Percentiles rank a stretch among this genome's conserved stretches.
phyloP scores from a whole-genome alignment of 2,329 filamentous ascomycete species.

The Myrmaecium sp. region DNA sequence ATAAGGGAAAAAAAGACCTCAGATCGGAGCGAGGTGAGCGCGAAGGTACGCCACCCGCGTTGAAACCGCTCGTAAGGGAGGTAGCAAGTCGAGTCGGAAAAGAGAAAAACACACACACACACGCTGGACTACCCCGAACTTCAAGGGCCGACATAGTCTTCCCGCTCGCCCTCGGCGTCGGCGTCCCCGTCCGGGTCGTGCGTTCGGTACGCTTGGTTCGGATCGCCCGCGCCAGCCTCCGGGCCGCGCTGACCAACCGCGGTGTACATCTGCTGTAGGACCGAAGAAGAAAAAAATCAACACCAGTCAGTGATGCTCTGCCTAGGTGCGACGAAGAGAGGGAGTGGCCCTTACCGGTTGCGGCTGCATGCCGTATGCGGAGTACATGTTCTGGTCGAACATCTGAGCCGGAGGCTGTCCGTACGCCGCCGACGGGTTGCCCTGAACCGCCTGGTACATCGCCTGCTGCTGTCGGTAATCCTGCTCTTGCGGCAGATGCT shows the following conservation, averaged over 20 bases:
- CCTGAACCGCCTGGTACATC: conserved; percentile 73
- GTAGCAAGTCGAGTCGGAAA: too few relatives aligned
- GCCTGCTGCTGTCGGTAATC: conserved; percentile 65
- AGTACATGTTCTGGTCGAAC: conserved; percentile 76
- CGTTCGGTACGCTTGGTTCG: conserved; percentile 18
- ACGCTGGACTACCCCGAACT: not conserved
- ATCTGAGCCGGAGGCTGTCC: conserved; percentile 60
- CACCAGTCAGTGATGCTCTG: conserved; percentile 1
- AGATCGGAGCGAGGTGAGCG: too few relatives aligned
- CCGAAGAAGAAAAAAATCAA: conserved; percentile 4
- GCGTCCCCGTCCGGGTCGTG: conserved; percentile 20
- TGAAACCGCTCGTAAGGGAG: too few relatives aligned
- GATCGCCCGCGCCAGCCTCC: conserved; percentile 18
- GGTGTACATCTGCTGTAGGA: conserved; percentile 17
- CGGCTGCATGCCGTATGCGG: conserved; percentile 58
- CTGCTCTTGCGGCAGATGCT: conserved; percentile 39
- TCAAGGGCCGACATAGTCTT: conserved; percentile 19
- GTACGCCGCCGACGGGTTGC: conserved; percentile 54
- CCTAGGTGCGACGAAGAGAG: not conserved
- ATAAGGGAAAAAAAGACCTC: too few relatives aligned
- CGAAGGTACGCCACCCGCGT: too few relatives aligned
- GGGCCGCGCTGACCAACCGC: conserved; percentile 21
- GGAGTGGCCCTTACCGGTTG: conserved; percentile 50
- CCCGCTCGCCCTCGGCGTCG: conserved; percentile 22
- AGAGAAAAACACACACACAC: too few relatives aligned